These are phyloP conservation scores for Gonium pectorale DNA, from an alignment of 139 green algal species.

Conservation along the genomic window DNA sequence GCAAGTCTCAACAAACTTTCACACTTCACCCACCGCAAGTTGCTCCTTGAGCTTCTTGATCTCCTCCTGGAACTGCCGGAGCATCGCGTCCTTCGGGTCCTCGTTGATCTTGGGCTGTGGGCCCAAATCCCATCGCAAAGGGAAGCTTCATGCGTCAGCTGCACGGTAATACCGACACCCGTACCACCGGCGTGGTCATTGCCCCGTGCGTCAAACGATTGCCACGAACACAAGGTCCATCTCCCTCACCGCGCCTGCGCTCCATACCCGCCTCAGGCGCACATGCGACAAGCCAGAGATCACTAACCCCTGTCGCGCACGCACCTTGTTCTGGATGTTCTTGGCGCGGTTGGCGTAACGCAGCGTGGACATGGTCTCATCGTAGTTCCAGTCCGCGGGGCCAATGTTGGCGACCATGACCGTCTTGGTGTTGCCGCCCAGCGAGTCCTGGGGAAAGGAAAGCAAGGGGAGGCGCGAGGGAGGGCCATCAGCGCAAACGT, in stretches of 20 bases:
- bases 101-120: conserved; percentile 80
- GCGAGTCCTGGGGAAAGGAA: conserved; percentile 74
- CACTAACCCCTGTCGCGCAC: no score
- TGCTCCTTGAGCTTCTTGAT: conserved; percentile 83
- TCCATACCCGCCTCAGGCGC: no score
- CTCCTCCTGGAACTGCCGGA: conserved; percentile 89
- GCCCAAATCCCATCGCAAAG: background rate
- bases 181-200: background rate
- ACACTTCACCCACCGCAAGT: conserved; percentile 66
- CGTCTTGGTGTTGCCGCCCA: conserved; percentile 90
- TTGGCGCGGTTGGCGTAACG: conserved; percentile 87
- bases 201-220: no score
- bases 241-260: no score
- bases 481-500: no score
- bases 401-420: conserved; percentile 90
- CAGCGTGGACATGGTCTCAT: conserved; percentile 88
- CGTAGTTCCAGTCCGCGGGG: conserved; percentile 87
- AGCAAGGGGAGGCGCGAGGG: no score
- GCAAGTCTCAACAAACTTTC: no score
- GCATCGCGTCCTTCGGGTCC: conserved; percentile 90
- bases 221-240: no score
- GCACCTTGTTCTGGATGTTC: conserved; percentile 91
- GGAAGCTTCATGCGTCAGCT: no score
- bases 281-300: no score
- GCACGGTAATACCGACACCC: background rate